Evolutionary conservation across 2,329 filamentous ascomycete genomes (phyloP), one percentile per base, ranked within the genome.

Genomic region (Chalaropsis ovoidea): DNA sequence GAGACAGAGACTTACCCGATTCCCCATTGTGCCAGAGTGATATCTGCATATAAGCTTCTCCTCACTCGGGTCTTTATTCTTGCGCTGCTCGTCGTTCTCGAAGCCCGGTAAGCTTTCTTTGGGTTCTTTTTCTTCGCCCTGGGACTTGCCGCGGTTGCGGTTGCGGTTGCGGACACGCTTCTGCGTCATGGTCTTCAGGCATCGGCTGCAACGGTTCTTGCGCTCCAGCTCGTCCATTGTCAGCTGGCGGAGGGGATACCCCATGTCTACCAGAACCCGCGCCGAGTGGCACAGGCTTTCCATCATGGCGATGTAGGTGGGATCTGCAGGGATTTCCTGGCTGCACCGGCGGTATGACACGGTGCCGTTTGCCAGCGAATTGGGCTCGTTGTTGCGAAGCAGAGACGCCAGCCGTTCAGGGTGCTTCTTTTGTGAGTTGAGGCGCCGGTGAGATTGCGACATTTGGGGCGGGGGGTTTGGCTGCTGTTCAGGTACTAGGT

Each of bases 131-230:
- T 31, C 19, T 19, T 65, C 35, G 22, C 22, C 54, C 47, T 43
- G 31, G 41, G 63, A 65, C 62, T 39, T 67, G 35, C 31, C 60
- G 39, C 42, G 61, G 31, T 31, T 19, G 54, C 47, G 67, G 41
- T 63, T n/a, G 19, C 56, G 65, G 39, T 60, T 7, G 13, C 42
- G 10, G 13, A 45, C 17, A 42, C 41, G 47, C 27, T 17, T 45
- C 45, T 61, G 62, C 41, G 39, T 54, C 10, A 64, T 41, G 24
- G 64, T 67, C 58, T 71, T 70, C 45, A 62, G 63, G 64, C 74
- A 75, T 24, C 66, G 68, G 22, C 60, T 64, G 67, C 74, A 75
- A 22, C 73, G 71, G 56, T 69, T 71, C 69, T 75, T 75, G n/a
- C 69, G 70, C 6, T 73, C 68, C 2, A 75, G 62, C 13, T 75